Evolutionary conservation across 306 rosid genomes (phyloP), one percentile per base, ranked within the genome.

Genomic region (Dicorynia guianensis): DNA sequence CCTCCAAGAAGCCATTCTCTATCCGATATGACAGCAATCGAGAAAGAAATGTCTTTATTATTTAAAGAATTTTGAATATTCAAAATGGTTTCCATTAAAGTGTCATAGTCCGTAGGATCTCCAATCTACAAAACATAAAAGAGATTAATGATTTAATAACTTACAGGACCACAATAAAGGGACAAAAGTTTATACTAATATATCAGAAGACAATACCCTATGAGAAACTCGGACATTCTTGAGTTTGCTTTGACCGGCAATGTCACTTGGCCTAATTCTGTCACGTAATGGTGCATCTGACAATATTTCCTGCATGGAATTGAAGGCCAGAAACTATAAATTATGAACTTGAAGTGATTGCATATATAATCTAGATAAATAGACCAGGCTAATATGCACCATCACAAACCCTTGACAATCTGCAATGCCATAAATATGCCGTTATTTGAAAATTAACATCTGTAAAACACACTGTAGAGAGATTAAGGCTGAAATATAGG

Each of bases 1-100:
- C 99, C 99, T 85, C 96, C 90, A 61, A 82, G 89, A 77, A 89
- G 97, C 97, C 93, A 92, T 44, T 84, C 97, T 84, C 96, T 87
- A 80, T 90, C 99, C 13, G 97, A 83, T 85, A 87, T 86, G 73
- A 86, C 93, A 19, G 88, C 93, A 52, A 95, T 73, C 6, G 99
- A 90, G 40, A 95, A 68, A 40, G 97, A 97, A 82, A 84, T 35
- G 67, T 85, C 89, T 48, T 69, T 67, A 8, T 61, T 81, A 77
- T 87, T 88, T 19, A 80, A 69, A 71, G 93, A 84, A 55, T 55
- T 85, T 67, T 85, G 96, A 80, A 92, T 83, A 71, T 87, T 74
- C 80, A 69, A 49, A 81, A 95, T 78, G 63, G 99, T 86, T 65
- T 89, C 93, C 84, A 86, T 79, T 58, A 95, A 76, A 72, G 88